Percentiles rank a stretch among this genome's conserved stretches.
phyloP scores from a whole-genome alignment of 305 asterid species.

The Fraxinus ornus region DNA sequence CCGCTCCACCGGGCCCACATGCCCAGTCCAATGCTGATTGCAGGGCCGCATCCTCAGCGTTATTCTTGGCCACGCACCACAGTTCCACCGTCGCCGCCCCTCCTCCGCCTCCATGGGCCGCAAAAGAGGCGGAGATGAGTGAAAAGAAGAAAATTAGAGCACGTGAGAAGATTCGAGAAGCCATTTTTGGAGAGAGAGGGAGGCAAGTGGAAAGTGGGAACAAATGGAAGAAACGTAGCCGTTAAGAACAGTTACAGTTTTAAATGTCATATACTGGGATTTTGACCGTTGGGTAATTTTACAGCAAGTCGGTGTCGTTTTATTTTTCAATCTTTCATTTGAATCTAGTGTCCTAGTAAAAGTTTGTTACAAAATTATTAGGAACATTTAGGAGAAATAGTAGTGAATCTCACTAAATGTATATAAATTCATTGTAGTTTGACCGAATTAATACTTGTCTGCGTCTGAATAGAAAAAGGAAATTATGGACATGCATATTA shows the following conservation, averaged over 20 bases:
- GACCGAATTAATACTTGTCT: neutral
- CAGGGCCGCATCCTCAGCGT: conserved; percentile 76
- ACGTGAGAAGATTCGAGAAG: conserved; percentile 24
- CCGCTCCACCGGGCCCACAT: conserved; percentile 79
- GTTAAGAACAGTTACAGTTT: neutral
- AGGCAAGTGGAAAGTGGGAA: neutral
- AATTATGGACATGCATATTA: too few relatives aligned
- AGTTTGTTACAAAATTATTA: neutral
- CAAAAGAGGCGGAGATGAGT: conserved; percentile 20
- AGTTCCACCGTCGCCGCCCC: conserved; percentile 40
- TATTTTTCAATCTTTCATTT: neutral
- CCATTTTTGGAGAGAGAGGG: conserved; percentile 22
- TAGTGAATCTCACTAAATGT: neutral
- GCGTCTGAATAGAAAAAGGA: too few relatives aligned
- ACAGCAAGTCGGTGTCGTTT: neutral
- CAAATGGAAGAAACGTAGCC: neutral
- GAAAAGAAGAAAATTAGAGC: conserved; percentile 27
- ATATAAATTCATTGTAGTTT: too few relatives aligned
- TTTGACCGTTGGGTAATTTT: neutral
- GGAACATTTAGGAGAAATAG: too few relatives aligned
- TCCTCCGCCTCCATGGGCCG: conserved; percentile 39
- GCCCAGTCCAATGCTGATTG: conserved; percentile 82
- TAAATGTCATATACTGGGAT: neutral
- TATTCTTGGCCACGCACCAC: conserved; percentile 97
- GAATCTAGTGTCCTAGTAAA: neutral